Evolutionary conservation across 2,329 filamentous ascomycete genomes (phyloP).

Genomic region (Fusarium avenaceum): DNA sequence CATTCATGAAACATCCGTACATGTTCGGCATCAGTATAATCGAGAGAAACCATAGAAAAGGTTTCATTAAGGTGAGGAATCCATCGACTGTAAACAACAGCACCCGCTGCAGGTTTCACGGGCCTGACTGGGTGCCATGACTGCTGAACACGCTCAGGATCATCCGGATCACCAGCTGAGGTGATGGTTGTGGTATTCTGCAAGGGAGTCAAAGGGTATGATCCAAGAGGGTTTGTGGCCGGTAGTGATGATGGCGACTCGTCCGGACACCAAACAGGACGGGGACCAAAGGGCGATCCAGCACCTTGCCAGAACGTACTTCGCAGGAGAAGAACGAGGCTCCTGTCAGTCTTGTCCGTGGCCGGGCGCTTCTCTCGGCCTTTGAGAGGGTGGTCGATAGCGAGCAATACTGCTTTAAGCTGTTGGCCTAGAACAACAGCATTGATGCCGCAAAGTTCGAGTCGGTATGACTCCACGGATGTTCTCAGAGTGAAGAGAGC

Average conservation of each 20-base stretch:
- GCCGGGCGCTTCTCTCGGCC: slow-evolving; percentile 50
- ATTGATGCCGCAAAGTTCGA: slow-evolving; percentile 59
- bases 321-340: slow-evolving; percentile 61
- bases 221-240: slow-evolving; percentile 55
- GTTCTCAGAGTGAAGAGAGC: slow-evolving; percentile 66
- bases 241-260: slow-evolving; percentile 57
- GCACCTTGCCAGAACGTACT: slow-evolving; percentile 79
- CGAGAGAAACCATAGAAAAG: slow-evolving; percentile 82
- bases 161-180: slow-evolving; percentile 57
- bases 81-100: slow-evolving; percentile 82
- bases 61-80: slow-evolving; percentile 81
- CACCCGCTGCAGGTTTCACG: slow-evolving; percentile 77
- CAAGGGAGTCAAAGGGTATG: slow-evolving; percentile 64
- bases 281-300: slow-evolving; percentile 74
- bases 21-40: slow-evolving; percentile 74
- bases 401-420: slow-evolving; percentile 63
- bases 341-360: slow-evolving; percentile 46
- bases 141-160: slow-evolving; percentile 61
- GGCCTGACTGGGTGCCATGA: slow-evolving; percentile 78
- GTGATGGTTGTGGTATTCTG: slow-evolving; percentile 60
- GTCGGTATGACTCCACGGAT: slow-evolving; percentile 62
- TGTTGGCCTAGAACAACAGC: slow-evolving; percentile 55
- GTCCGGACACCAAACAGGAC: slow-evolving; percentile 71
- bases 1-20: slow-evolving; percentile 80
- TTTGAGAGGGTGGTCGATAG: slow-evolving; percentile 62